A percentile compares a stretch with the other conserved stretches of the same genome.
phyloP scores from a whole-genome alignment of 1,284 basidiomycete genomes.

The Ustilago xerochloae region DNA sequence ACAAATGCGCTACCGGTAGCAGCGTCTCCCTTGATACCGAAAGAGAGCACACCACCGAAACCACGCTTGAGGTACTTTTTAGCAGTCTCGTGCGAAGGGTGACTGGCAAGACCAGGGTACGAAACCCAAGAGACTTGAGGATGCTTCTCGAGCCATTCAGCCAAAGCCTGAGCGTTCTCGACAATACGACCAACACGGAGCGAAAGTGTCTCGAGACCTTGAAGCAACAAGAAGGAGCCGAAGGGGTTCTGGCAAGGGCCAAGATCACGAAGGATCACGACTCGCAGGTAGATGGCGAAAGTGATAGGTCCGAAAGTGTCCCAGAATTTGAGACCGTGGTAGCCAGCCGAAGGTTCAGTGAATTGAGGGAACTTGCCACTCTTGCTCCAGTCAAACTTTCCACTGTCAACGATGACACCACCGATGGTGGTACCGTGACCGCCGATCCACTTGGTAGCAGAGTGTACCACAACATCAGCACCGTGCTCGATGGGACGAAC shows the following conservation, averaged over 20 bases:
- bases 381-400: constrained; percentile 84
- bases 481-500: constrained; percentile 81
- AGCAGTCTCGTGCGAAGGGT: constrained; percentile 76
- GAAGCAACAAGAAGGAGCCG: constrained; percentile 82
- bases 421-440: constrained; percentile 89
- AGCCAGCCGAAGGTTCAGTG: constrained; percentile 83
- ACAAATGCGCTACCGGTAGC: constrained; percentile 77
- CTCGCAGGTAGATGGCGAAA: constrained; percentile 79
- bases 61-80: constrained; percentile 69
- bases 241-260: constrained; percentile 83
- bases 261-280: constrained; percentile 81
- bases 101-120: constrained; percentile 79
- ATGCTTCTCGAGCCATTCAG: constrained; percentile 79
- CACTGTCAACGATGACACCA: constrained; percentile 83
- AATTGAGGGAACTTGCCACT: constrained; percentile 84
- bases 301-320: constrained; percentile 80
- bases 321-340: constrained; percentile 75
- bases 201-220: constrained; percentile 86
- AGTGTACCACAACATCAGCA: constrained; percentile 87
- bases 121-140: constrained; percentile 82
- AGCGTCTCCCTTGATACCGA: constrained; percentile 80
- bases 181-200: constrained; percentile 81
- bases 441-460: constrained; percentile 90
- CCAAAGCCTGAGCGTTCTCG: constrained; percentile 80
- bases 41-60: constrained; percentile 83